These are phyloP conservation scores for Aspergillus eucalypticola DNA, from an alignment of 2,329 filamentous ascomycete species.

Conservation along the genomic window DNA sequence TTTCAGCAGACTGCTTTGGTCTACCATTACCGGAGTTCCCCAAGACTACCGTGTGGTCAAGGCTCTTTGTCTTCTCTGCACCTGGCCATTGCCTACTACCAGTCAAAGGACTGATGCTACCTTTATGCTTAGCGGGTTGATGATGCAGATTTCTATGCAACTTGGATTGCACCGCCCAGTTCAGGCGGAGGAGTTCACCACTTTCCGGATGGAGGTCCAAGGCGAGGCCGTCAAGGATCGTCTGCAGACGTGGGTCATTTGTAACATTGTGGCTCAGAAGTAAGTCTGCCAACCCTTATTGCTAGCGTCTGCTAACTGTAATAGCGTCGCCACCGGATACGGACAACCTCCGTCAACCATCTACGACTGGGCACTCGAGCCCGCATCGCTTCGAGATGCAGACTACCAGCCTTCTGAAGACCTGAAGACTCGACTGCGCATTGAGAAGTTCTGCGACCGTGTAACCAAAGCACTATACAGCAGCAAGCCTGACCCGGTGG, in stretches of 20 bases:
- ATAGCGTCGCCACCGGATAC: conserved; percentile 62
- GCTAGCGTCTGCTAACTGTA: conserved; percentile 5
- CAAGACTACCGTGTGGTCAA: conserved; percentile 65
- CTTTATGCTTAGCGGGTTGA: conserved; percentile 63
- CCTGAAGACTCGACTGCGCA: conserved; percentile 52
- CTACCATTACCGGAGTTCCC: conserved; percentile 58
- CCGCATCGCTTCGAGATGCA: conserved; percentile 45
- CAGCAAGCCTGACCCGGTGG: conserved; percentile 55
- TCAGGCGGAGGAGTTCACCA: conserved; percentile 58
- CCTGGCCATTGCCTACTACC: conserved; percentile 63
- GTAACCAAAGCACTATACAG: conserved; percentile 59
- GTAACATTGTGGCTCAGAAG: conserved; percentile 68
- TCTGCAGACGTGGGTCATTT: conserved; percentile 65
- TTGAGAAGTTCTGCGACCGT: conserved; percentile 60
- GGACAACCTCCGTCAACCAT: conserved; percentile 63
- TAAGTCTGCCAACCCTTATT: conserved; percentile 31
- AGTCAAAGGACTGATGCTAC: conserved; percentile 63
- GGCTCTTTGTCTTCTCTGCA: conserved; percentile 62
- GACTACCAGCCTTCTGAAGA: conserved; percentile 52
- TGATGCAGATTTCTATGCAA: conserved; percentile 68
- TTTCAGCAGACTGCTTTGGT: conserved; percentile 60
- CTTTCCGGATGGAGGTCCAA: conserved; percentile 52
- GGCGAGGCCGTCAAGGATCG: conserved; percentile 64
- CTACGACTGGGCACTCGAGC: conserved; percentile 58
- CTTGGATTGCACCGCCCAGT: conserved; percentile 63